Percentiles rank a stretch among this genome's conserved stretches.
phyloP scores from a whole-genome alignment of 2,329 filamentous ascomycete genomes.

The Aquanectria penicillioides region DNA sequence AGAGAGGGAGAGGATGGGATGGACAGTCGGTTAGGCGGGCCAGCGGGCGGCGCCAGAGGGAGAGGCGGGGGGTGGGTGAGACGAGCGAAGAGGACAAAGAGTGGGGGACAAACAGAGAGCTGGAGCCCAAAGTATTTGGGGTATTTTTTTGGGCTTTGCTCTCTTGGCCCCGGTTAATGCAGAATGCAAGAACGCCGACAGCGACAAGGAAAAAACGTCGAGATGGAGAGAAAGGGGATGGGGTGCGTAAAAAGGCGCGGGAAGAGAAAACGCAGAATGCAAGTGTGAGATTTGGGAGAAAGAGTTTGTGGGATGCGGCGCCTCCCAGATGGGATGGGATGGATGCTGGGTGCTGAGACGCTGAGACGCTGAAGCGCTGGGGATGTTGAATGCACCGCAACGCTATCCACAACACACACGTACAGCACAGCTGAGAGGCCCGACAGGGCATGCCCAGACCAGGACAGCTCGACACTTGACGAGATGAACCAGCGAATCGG shows the following conservation, averaged over 20 bases:
- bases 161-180: slow-evolving; percentile 5
- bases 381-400: background rate
- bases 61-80: slow-evolving; percentile 6
- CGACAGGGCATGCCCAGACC: background rate
- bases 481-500: slow-evolving; percentile 13
- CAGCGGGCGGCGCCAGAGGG: slow-evolving; percentile 10
- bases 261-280: slow-evolving; percentile 19
- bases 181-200: slow-evolving; percentile 11
- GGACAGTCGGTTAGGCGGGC: slow-evolving; percentile 5
- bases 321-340: background rate
- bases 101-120: slow-evolving; percentile 2
- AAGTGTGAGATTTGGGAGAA: slow-evolving; percentile 18
- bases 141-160: slow-evolving; percentile 13
- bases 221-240: background rate
- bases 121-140: slow-evolving; percentile 4
- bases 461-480: slow-evolving; percentile 4
- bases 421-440: background rate
- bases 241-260: slow-evolving; percentile 4
- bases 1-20: slow-evolving; percentile 12
- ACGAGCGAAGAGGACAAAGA: slow-evolving; percentile 4
- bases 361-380: slow-evolving; percentile 8
- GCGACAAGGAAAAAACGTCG: background rate
- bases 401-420: background rate
- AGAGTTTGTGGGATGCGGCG: slow-evolving; percentile 2
- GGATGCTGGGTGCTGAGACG: slow-evolving; percentile 9